phyloP scores from a whole-genome alignment of 345 rosid species.

The Conringia planisiliqua region DNA sequence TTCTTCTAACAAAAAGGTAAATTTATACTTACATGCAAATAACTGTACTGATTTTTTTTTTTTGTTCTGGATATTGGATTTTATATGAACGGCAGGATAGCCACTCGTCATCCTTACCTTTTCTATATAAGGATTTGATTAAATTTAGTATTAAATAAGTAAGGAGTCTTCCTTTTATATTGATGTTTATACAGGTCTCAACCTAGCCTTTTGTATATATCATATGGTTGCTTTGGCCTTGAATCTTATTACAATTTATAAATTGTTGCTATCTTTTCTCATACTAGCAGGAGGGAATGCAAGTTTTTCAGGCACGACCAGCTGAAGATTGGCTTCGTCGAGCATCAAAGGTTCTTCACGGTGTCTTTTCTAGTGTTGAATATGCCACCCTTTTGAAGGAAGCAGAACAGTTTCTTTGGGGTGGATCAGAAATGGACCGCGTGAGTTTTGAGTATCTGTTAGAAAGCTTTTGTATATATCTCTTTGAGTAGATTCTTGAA shows the following conservation, averaged over 20 bases:
- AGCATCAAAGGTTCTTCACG: slow-evolving; percentile 41
- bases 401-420: slow-evolving; percentile 98
- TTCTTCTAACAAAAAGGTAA: slow-evolving; percentile 64
- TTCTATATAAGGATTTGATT: background rate
- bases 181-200: background rate
- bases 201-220: background rate
- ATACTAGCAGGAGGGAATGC: slow-evolving; percentile 25
- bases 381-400: slow-evolving; percentile 58
- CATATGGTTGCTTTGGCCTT: background rate
- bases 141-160: background rate
- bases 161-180: background rate
- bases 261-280: background rate
- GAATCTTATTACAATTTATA: background rate
- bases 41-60: background rate
- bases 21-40: background rate
- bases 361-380: slow-evolving; percentile 51
- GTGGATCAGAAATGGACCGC: slow-evolving; percentile 81
- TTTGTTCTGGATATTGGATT: background rate
- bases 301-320: slow-evolving; percentile 52
- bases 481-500: slow-evolving; percentile 15
- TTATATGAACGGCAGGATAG: background rate
- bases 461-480: slow-evolving; percentile 10
- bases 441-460: slow-evolving; percentile 48
- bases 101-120: background rate
- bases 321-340: slow-evolving; percentile 71